Conservation (phyloP, 352 stramenopile species). For the Phytophthora pini region DNA sequence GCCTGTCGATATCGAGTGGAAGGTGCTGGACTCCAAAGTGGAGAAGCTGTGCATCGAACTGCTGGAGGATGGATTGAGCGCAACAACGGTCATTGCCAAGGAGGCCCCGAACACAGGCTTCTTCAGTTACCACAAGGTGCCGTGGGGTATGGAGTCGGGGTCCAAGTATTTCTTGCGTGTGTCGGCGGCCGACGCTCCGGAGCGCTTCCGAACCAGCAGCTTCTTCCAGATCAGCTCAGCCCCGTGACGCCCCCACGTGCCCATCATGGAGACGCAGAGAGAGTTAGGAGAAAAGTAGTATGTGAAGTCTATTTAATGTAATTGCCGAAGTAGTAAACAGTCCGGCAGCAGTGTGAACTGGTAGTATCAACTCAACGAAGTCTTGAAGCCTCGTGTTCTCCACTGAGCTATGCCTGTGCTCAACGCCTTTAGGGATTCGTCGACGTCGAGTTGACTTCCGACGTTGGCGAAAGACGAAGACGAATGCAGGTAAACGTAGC, state of each 20-base stretch:
- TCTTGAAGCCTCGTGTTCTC: slow-evolving; percentile 1
- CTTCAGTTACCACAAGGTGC: slow-evolving; percentile 78
- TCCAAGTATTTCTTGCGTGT: slow-evolving; percentile 83
- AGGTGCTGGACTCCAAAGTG: slow-evolving; percentile 60
- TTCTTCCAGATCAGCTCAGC: slow-evolving; percentile 79
- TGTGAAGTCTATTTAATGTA: slow-evolving; percentile 41
- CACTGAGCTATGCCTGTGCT: neutral
- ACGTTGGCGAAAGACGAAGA: neutral
- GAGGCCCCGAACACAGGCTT: slow-evolving; percentile 71
- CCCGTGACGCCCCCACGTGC: slow-evolving; percentile 19
- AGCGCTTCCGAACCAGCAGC: slow-evolving; percentile 64
- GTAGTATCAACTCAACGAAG: slow-evolving; percentile 1
- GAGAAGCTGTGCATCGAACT: slow-evolving; percentile 71
- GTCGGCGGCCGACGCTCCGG: slow-evolving; percentile 43
- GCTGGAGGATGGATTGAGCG: slow-evolving; percentile 63
- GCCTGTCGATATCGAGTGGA: slow-evolving; percentile 78
- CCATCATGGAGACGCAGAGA: slow-evolving; percentile 6
- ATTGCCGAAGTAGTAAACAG: slow-evolving; percentile 10
- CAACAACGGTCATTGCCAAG: slow-evolving; percentile 68
- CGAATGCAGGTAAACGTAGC: neutral
- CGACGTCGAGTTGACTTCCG: neutral
- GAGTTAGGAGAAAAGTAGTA: slow-evolving; percentile 28
- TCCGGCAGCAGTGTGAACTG: slow-evolving; percentile 1
- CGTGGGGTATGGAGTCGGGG: slow-evolving; percentile 85
- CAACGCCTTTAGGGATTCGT: neutral